Conservation (phyloP, 75 land plant species). For the Cupressus sempervirens region DNA sequence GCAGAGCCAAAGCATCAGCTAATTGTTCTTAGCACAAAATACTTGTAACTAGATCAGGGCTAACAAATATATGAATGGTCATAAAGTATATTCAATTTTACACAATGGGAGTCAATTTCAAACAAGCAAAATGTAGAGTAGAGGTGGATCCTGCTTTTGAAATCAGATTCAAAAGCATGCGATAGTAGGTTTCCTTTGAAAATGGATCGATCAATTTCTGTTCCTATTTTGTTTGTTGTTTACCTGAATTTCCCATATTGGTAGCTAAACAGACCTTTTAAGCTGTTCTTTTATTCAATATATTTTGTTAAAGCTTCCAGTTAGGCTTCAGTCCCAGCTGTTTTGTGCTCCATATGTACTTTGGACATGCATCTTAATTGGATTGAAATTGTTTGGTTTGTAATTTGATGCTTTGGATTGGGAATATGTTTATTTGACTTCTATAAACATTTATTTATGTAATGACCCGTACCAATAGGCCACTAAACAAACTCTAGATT, state of each 20-base stretch:
- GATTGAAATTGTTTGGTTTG: not conserved
- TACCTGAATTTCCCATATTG: no score
- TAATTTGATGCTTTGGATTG: not conserved
- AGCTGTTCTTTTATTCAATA: no score
- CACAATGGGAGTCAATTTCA: not conserved
- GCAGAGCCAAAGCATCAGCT: no score
- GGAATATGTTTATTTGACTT: not conserved
- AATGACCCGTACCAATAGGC: no score
- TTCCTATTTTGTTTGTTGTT: not conserved
- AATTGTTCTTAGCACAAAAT: no score
- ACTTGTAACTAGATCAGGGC: not conserved
- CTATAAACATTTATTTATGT: no score
- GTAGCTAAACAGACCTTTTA: no score
- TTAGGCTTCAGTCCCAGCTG: no score
- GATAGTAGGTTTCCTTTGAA: no score
- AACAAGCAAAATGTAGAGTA: not conserved
- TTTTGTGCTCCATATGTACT: no score
- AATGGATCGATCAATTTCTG: not conserved
- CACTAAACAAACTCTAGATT: no score
- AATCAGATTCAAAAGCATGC: not conserved
- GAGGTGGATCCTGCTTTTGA: not conserved
- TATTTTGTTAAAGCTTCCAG: no score
- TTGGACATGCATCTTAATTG: not conserved
- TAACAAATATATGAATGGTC: not conserved
- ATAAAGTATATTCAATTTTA: not conserved